These are phyloP conservation scores for Reticulascus tulasneorum DNA, from an alignment of 2,329 filamentous ascomycete species.

Conservation along the genomic window DNA sequence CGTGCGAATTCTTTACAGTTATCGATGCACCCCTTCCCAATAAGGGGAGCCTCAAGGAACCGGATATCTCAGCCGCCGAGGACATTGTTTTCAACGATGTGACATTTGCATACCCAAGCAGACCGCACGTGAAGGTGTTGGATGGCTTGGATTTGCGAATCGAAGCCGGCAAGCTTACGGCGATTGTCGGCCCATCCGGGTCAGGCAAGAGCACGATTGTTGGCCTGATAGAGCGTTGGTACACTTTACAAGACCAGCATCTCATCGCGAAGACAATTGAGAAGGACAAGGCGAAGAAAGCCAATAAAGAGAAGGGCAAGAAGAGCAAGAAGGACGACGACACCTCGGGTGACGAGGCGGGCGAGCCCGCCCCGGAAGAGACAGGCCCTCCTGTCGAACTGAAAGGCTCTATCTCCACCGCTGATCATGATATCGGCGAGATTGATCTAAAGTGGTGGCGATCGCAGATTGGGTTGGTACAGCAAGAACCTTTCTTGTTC, in stretches of 20 bases:
- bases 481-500: constrained; percentile 66
- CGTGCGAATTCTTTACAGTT: constrained; percentile 54
- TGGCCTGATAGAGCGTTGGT: constrained; percentile 68
- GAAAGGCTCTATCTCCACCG: constrained; percentile 49
- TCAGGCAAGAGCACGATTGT: constrained; percentile 73
- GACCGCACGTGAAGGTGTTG: constrained; percentile 61
- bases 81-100: constrained; percentile 55
- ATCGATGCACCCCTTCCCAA: constrained; percentile 42
- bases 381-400: constrained; percentile 42
- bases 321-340: constrained; percentile 25
- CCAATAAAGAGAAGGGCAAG: constrained; percentile 31
- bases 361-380: constrained; percentile 22
- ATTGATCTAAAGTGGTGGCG: constrained; percentile 63
- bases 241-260: constrained; percentile 54
- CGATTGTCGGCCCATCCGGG: constrained; percentile 70
- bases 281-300: constrained; percentile 40
- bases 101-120: constrained; percentile 68
- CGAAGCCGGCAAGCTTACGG: constrained; percentile 62
- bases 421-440: constrained; percentile 48
- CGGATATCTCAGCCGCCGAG: constrained; percentile 32
- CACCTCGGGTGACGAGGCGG: constrained; percentile 19
- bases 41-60: constrained; percentile 29
- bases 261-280: constrained; percentile 47
- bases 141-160: constrained; percentile 56
- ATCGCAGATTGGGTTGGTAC: constrained; percentile 60